Evolutionary conservation across 208 protist genomes (phyloP), one percentile per base, ranked within the genome.

Genomic region (Tetramitus jugosus): DNA sequence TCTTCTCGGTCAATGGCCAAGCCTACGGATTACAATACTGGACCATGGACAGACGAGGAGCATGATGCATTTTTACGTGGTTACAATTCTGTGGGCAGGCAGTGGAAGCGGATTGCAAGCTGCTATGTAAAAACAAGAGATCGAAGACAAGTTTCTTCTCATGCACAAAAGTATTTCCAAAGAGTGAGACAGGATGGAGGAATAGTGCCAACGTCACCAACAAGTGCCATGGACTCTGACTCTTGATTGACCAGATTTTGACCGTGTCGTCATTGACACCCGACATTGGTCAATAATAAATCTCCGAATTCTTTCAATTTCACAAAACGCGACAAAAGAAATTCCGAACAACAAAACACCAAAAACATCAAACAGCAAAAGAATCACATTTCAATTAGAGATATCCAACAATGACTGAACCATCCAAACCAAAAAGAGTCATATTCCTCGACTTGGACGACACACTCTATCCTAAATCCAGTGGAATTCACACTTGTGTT

Each of bases 371-470:
- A n/a, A n/a, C n/a, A n/a, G n/a, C n/a, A n/a, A n/a, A n/a, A n/a
- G n/a, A n/a, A n/a, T n/a, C n/a, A n/a, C n/a, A n/a, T n/a, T n/a
- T n/a, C n/a, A n/a, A n/a, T n/a, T n/a, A n/a, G n/a, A n/a, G n/a
- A n/a, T n/a, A n/a, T n/a, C n/a, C n/a, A n/a, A 56, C 49, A 26
- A 20, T 56, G 20, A 26, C 49, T 20, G 20, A 56, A 56, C 49
- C 49, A 26, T 20, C 10, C 14, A 56, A 56, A 20, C 10, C 49
- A 20, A 56, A 20, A 10, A 56, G 20, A 20, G 20, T 56, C 10
- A 49, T 71, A 3, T 71, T 71, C 26, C 35, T 71, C 20, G 65
- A 71, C 49, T 71, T 71, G 10, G 65, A 71, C 29, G 65, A 71
- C 49, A 37, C n/a, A 37, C 35, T 71, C 1, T 71, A 71, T 71